These are phyloP conservation scores for Macrolepiota dolichaula DNA, from an alignment of 768 basidiomycete species.

Conservation along the genomic window DNA sequence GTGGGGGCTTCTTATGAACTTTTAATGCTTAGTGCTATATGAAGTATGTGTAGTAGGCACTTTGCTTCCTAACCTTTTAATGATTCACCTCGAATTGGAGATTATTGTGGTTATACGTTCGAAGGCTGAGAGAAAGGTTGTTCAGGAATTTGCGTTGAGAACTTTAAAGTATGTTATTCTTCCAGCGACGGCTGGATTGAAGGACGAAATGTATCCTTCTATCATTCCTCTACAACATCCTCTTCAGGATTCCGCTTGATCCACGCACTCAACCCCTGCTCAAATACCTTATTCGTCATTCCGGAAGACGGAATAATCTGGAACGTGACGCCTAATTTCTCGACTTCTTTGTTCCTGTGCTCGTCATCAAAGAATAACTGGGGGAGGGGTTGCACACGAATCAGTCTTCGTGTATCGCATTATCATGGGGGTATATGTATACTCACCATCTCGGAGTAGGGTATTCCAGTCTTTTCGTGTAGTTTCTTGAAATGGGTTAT, in stretches of 20 bases:
- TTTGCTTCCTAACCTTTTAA: too few species aligned
- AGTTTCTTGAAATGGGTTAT: slow-evolving; percentile 75
- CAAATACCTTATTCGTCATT: slow-evolving; percentile 56
- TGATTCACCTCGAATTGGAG: too few species aligned
- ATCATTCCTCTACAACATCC: not conserved
- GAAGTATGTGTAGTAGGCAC: not conserved
- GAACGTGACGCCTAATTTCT: slow-evolving; percentile 77
- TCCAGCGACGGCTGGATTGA: too few species aligned
- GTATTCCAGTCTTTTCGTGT: slow-evolving; percentile 69
- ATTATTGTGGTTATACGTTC: too few species aligned
- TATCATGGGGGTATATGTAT: not conserved
- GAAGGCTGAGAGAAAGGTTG: too few species aligned
- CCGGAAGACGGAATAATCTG: slow-evolving; percentile 59
- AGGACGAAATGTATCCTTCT: too few species aligned
- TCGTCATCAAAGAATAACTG: slow-evolving; percentile 77
- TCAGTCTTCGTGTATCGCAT: not conserved
- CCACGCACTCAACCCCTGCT: slow-evolving; percentile 74
- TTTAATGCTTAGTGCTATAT: not conserved
- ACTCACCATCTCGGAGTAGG: slow-evolving; percentile 76
- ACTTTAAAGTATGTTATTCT: too few species aligned
- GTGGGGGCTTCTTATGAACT: not conserved
- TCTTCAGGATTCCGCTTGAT: slow-evolving; percentile 38
- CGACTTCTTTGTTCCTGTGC: slow-evolving; percentile 58
- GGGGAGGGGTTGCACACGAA: too few species aligned
- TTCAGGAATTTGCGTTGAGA: too few species aligned